Conservation (phyloP, 495 filamentous ascomycete genomes). For the Xylaria grammica region DNA sequence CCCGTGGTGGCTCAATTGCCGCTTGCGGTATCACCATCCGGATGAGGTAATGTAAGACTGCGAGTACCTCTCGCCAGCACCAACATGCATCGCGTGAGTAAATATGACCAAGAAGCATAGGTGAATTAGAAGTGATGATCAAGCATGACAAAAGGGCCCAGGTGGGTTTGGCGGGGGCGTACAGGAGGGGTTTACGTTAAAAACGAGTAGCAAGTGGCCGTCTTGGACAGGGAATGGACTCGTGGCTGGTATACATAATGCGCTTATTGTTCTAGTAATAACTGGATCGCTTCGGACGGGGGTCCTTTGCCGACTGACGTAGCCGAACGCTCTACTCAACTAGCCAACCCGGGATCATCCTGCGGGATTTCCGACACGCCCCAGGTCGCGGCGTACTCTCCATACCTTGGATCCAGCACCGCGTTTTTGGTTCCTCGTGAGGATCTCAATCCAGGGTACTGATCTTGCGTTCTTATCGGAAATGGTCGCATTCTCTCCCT, state of each 20-base stretch:
- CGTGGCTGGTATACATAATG: background rate
- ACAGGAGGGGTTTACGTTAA: background rate
- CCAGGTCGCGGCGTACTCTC: conserved; percentile 61
- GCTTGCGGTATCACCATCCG: background rate
- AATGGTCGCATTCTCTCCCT: background rate
- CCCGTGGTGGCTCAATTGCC: background rate
- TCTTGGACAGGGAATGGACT: conserved; percentile 8
- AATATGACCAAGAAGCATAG: conserved; percentile 12
- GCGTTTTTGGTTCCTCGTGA: conserved; percentile 54
- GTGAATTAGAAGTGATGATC: conserved; percentile 18
- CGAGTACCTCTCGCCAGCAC: background rate
- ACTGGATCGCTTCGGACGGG: conserved; percentile 7
- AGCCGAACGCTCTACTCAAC: background rate
- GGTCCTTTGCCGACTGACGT: conserved; percentile 3
- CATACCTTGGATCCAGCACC: conserved; percentile 57
- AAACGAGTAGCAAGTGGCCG: background rate
- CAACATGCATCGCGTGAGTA: conserved; percentile 5
- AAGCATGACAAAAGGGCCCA: conserved; percentile 17
- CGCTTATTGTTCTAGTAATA: background rate
- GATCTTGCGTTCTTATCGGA: conserved; percentile 21
- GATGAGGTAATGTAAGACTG: background rate
- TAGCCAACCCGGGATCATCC: conserved; percentile 16
- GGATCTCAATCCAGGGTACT: conserved; percentile 57
- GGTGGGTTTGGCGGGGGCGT: conserved; percentile 6
- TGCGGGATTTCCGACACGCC: conserved; percentile 31